Base-by-base conservation (phyloP, 2,329 filamentous ascomycete species). In the Fonsecaea nubica region DNA sequence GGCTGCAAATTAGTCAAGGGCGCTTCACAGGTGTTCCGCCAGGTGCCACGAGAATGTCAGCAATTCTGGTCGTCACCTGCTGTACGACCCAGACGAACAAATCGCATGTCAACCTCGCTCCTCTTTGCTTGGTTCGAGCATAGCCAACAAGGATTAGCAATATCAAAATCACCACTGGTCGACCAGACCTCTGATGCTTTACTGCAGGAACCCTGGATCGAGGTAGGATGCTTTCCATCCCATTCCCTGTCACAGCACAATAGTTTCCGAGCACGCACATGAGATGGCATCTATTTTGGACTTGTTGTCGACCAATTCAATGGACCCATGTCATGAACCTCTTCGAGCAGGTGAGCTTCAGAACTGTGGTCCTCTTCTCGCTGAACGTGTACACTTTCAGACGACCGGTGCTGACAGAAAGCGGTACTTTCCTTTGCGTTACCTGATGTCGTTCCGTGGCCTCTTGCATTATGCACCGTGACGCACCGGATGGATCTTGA, bases 401-500 rank as follows among this genome's bases (percentile, higher is more conserved):
- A 12, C 45, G 18, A 25, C 3, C 10, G 7, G 45, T 50, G 45
- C 45, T 50, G 45, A 50, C 45, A 10, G 45, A 50, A 50, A n/a
- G 18, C 12, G 21, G 45, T 50, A 50, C 25, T 50, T 50, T 18
- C 10, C 45, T 2, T 9, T 50, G 18, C 7, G 45, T n/a, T 50
- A 50, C 18, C 45, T 25, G 45, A 50, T 12, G 18, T 50, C 45
- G 45, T 50, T 50, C 18, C 45, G 45, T 21, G 45, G 45, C 45
- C 18, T 50, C 45, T 50, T 25, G 45, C 45, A 50, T 50, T 50
- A 25, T 50, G 45, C 45, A 25, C 25, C 21, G 45, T 50, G 18
- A 21, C 45, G 18, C 18, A 6, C 18, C 18, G 18, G 21, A 4
- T 50, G 45, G 9, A 25, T 50, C 13, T 10, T 10, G 7, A 4